Base-by-base conservation (phyloP, 2,329 filamentous ascomycete genomes). In the Phyllachora maydis region DNA sequence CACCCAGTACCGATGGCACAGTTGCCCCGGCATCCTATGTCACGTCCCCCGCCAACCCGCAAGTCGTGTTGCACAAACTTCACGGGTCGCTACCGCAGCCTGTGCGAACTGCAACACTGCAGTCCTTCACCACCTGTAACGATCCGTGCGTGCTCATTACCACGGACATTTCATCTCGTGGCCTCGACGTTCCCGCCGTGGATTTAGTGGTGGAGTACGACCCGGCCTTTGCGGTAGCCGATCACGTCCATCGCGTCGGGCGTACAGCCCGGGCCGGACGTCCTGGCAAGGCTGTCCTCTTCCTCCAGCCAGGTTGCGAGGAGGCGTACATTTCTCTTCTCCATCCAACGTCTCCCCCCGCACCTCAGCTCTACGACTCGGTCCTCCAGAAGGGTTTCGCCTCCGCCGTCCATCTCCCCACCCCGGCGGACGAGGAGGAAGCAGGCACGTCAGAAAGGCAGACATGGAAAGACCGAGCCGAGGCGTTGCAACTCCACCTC, bases 151-250 rank as follows among this genome's bases (percentile, higher is more conserved):
- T 98, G 4, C 63, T 98, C 10, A 65, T 98, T 32, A 91, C 83
- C 35, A 98, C 88, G 1, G 88, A 98, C 40, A 88, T 98, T 23
- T 81, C 88, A 8, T 88, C 88, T 11, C 79, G 88, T 41, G 88
- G 88, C 52, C 69, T 98, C 19, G 88, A 98, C 55, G 66, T 98
- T 10, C 85, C 85, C 1, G 85, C 88, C 23, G 79, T 98, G 24
- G 88, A 98, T 43, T 60, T 93, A 11, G 82, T 98, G 23, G 65
- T 98, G 27, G 88, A 98, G 45, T 95, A 92, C 42, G 88, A 98
- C 41, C 83, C 88, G 0, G 79, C 88, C 3, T 95, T 95, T 49
- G 81, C 76, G 41, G 71, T 81, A 13, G 77, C 83, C 30, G 88
- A 98, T 45, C 88, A 98, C 45, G 63, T 93, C 6, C 88, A 98